These are phyloP conservation scores for Cercospora sp. DNA, from an alignment of 2,329 filamentous ascomycete species.

Conservation along the genomic window DNA sequence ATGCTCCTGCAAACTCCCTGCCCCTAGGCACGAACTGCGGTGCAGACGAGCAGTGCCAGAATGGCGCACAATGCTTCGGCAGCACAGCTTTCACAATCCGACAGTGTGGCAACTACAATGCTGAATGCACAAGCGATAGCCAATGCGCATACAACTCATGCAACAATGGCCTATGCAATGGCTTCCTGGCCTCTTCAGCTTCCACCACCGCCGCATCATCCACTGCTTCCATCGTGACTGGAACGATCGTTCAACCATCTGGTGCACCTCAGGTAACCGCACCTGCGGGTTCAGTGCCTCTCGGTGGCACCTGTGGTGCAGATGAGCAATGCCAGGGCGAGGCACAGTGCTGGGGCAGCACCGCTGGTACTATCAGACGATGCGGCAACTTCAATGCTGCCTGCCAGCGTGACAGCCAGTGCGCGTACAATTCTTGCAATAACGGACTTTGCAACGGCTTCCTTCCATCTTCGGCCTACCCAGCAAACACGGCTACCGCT, in stretches of 20 bases:
- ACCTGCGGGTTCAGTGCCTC: conserved; percentile 24
- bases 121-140: conserved; percentile 26
- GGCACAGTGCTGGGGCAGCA: conserved; percentile 28
- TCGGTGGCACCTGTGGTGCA: conserved; percentile 26
- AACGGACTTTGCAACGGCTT: conserved; percentile 31
- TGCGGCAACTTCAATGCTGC: conserved; percentile 34
- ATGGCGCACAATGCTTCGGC: conserved; percentile 28
- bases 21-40: conserved; percentile 27
- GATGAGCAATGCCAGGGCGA: conserved; percentile 25
- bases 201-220: conserved; percentile 7
- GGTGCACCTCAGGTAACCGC: conserved; percentile 24
- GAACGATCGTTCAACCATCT: conserved; percentile 21
- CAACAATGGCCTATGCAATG: conserved; percentile 19
- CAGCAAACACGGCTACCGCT: conserved; percentile 3
- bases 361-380: conserved; percentile 14
- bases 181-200: conserved; percentile 11
- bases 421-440: conserved; percentile 33
- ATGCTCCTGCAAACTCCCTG: conserved; percentile 25
- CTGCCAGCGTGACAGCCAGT: conserved; percentile 27
- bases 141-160: conserved; percentile 21
- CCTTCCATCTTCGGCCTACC: conserved; percentile 14
- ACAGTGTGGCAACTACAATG: conserved; percentile 33
- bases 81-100: conserved; percentile 21
- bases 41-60: conserved; percentile 23
- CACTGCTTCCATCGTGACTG: conserved; percentile 15